These are phyloP conservation scores for Aspergillus affinis DNA, from an alignment of 495 filamentous ascomycete genomes.

Conservation along the genomic window DNA sequence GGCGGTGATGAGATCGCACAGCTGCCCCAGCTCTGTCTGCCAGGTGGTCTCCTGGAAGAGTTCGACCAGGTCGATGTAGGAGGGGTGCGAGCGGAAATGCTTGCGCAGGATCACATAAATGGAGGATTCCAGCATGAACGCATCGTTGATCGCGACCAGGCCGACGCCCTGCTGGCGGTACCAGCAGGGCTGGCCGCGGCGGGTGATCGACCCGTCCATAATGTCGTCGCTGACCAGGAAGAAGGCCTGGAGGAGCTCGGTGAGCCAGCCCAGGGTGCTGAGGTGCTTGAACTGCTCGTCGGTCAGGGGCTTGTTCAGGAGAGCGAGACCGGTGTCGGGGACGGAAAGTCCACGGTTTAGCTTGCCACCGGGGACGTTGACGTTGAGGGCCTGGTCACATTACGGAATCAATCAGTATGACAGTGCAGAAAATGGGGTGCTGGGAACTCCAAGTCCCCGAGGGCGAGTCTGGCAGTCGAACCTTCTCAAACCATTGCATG, in stretches of 20 bases:
- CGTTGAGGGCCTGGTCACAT: conserved; percentile 61
- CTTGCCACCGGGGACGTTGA: conserved; percentile 92
- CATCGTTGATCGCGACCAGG: conserved; percentile 96
- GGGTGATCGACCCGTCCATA: conserved; percentile 93
- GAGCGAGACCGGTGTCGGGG: conserved; percentile 80
- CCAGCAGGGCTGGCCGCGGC: conserved; percentile 93
- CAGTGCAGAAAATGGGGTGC: not conserved
- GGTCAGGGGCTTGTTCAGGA: conserved; percentile 69
- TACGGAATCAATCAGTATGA: conserved; percentile 12
- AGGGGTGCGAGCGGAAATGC: conserved; percentile 79
- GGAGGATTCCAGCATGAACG: conserved; percentile 88
- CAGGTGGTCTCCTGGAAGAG: conserved; percentile 92
- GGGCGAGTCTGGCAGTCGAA: conserved; percentile 35
- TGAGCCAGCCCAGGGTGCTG: conserved; percentile 90
- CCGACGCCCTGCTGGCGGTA: conserved; percentile 84
- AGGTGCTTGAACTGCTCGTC: conserved; percentile 81
- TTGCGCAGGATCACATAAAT: conserved; percentile 94
- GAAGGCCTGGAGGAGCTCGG: conserved; percentile 96
- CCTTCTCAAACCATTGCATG: conserved; percentile 84
- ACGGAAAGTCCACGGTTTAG: conserved; percentile 99
- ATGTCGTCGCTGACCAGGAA: conserved; percentile 99
- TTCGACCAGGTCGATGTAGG: conserved; percentile 88
- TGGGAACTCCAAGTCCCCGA: not conserved
- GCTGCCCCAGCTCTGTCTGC: conserved; percentile 92
- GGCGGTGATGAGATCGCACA: conserved; percentile 91